Evolutionary conservation across 805 yeast species (phyloP), one percentile per base, ranked within the genome.

Genomic region (Lipomyces kockii): DNA sequence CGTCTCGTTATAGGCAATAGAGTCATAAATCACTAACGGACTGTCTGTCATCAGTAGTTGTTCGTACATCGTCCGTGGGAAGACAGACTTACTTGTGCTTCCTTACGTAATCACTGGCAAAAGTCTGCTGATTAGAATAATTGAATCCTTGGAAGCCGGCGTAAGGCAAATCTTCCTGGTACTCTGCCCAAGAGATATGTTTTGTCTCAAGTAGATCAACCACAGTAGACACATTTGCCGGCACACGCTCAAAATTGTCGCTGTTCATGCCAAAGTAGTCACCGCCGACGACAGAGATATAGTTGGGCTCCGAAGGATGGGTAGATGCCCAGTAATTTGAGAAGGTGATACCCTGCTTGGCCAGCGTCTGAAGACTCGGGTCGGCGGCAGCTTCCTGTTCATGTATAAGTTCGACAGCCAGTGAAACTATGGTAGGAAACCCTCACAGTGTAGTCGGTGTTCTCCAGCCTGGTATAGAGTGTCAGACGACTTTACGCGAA

Each of bases 231-330:
- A 84, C 80, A 74, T 84, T 83, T 34, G 72, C 43, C 60, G 87
- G 87, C 55, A 84, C 71, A 11, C 77, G 66, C 69, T 80, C 78
- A 76, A 83, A 84, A 68, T 80, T 77, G 75, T 84, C 87, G 65
- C 79, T 79, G 66, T 77, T 78, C 62, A 84, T 79, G 32, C 85
- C 83, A 68, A 83, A 83, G 76, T 84, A 82, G 75, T 83, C 86
- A 72, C 87, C 87, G 65, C 81, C 82, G 64, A 80, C 84, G 61
- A 85, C 76, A 55, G 84, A 84, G 63, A 84, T 72, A 74, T 83
- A 83, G 78, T 84, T 84, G 71, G 86, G 86, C 79, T 84, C 84
- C 6, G 87, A 83, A 65, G 86, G 86, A 74, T 83, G 85, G 63
- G 86, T 82, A 43, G 83, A 72, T 46, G 83, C 82, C 80, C 84